These are phyloP conservation scores for Alternaria ventricosa DNA, from an alignment of 2,329 filamentous ascomycete species.

Conservation along the genomic window DNA sequence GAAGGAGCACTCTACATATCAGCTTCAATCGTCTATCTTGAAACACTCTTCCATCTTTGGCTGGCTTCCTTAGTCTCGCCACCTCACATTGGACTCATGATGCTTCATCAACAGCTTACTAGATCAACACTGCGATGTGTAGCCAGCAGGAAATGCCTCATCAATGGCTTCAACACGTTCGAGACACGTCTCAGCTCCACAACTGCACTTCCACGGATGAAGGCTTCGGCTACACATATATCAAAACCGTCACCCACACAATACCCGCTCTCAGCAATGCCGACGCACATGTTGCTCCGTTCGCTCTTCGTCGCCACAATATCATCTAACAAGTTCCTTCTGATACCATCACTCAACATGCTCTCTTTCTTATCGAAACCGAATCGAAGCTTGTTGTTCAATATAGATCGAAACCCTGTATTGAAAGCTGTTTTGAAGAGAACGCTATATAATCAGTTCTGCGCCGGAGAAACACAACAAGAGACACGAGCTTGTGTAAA, in stretches of 20 bases:
- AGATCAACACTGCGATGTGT: slow-evolving; percentile 1
- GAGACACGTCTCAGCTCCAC: slow-evolving; percentile 20
- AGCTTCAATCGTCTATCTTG: not conserved
- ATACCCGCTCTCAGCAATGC: slow-evolving; percentile 35
- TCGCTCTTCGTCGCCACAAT: slow-evolving; percentile 52
- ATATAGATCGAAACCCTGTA: slow-evolving; percentile 76
- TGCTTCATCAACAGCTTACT: slow-evolving; percentile 17
- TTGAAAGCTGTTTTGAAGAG: slow-evolving; percentile 75
- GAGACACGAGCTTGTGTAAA: slow-evolving; percentile 72
- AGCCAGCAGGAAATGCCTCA: not conserved
- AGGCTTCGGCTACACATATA: slow-evolving; percentile 5
- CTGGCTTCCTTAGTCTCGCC: not conserved
- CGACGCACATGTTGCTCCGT: slow-evolving; percentile 35
- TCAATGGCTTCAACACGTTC: slow-evolving; percentile 5
- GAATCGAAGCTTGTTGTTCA: slow-evolving; percentile 46
- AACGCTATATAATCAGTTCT: slow-evolving; percentile 90
- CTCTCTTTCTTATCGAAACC: slow-evolving; percentile 52
- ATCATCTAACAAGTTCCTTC: slow-evolving; percentile 54
- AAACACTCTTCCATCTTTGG: not conserved
- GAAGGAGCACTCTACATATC: not conserved
- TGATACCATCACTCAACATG: slow-evolving; percentile 48
- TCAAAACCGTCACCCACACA: slow-evolving; percentile 14
- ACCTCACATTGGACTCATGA: not conserved
- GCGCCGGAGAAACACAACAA: slow-evolving; percentile 74
- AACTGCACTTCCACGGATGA: slow-evolving; percentile 17